Conservation (phyloP, 2,329 filamentous ascomycete species). For the Didymella pomorum region DNA sequence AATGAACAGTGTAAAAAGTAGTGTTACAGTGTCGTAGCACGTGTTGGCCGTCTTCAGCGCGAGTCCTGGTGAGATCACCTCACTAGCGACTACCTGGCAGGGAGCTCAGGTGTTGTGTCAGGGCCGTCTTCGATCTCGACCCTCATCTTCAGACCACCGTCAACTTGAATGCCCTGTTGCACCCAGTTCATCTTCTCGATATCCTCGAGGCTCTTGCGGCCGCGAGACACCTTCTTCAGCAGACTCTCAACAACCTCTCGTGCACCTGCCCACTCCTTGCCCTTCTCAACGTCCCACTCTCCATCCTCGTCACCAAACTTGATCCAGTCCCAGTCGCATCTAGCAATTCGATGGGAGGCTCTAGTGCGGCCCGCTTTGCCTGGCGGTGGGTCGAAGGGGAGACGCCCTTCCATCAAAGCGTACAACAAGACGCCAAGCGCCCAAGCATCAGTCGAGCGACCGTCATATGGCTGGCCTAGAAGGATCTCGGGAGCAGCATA, state of each 20-base stretch:
- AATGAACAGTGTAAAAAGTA: constrained; percentile 16
- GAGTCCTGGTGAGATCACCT: constrained; percentile 19
- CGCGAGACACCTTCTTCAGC: constrained; percentile 79
- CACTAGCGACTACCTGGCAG: constrained; percentile 43
- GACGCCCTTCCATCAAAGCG: constrained; percentile 87
- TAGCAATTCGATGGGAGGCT: constrained; percentile 91
- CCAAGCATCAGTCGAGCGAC: constrained; percentile 91
- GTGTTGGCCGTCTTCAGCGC: neutral
- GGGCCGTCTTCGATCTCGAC: constrained; percentile 57
- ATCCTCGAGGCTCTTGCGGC: constrained; percentile 76
- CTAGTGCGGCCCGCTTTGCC: constrained; percentile 76
- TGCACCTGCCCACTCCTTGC: constrained; percentile 74
- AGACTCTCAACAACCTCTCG: constrained; percentile 84
- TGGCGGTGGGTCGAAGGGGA: constrained; percentile 91
- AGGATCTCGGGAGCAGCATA: constrained; percentile 97
- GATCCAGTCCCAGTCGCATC: constrained; percentile 95
- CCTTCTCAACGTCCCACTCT: constrained; percentile 78
- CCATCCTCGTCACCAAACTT: constrained; percentile 84
- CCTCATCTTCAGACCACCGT: constrained; percentile 63
- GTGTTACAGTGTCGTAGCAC: constrained; percentile 8
- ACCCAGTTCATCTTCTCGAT: constrained; percentile 81
- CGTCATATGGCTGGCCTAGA: constrained; percentile 93
- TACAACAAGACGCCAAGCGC: constrained; percentile 93
- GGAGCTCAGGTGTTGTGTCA: constrained; percentile 21
- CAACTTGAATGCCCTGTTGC: constrained; percentile 72